Conservation (phyloP, 306 rosid species). For the Morella rubra region DNA sequence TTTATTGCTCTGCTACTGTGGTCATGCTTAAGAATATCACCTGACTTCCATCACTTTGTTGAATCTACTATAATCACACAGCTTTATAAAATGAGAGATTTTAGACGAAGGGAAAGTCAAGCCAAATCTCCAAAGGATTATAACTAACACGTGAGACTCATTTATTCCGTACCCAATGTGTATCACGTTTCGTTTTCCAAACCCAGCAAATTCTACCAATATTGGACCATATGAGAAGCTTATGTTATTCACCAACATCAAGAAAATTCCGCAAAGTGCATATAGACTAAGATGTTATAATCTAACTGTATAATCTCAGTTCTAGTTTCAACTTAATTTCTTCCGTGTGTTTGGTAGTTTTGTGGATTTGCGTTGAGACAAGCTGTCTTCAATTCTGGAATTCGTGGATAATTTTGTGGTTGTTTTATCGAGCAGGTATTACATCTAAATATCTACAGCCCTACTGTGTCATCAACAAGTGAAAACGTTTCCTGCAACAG, state of each 20-base stretch:
- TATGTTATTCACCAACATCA: not conserved
- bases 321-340: not conserved
- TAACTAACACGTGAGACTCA: not conserved
- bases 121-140: not conserved
- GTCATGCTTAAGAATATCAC: too few relatives aligned
- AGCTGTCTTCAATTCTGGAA: conserved; percentile 15
- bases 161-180: not conserved
- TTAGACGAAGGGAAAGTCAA: not conserved
- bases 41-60: not conserved
- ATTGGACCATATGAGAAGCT: not conserved
- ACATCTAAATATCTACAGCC: conserved; percentile 59
- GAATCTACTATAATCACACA: not conserved
- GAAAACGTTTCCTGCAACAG: conserved; percentile 55
- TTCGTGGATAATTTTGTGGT: conserved; percentile 27
- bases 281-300: not conserved
- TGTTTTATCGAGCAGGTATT: conserved; percentile 31
- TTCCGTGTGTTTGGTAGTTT: not conserved
- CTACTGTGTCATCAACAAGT: conserved; percentile 62
- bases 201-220: not conserved
- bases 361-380: not conserved
- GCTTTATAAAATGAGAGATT: not conserved
- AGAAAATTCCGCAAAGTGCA: not conserved
- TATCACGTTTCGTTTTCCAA: not conserved
- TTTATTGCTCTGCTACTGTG: too few relatives aligned
- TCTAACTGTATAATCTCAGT: not conserved